Conservation (phyloP, 768 basidiomycete genomes). For the Multifurca ochricompacta region DNA sequence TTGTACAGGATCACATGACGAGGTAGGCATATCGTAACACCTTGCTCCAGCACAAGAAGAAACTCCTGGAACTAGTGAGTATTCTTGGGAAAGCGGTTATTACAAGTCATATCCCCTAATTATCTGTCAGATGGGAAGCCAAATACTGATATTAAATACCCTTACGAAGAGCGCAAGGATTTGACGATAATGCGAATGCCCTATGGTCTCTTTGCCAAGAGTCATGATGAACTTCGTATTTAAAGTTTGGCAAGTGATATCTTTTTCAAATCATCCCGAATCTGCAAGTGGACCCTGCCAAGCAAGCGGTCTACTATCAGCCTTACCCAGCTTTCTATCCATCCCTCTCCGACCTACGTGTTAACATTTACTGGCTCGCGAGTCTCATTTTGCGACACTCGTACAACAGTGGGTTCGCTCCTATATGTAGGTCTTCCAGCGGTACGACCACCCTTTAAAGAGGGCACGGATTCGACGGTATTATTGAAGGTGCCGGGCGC, state of each 20-base stretch:
- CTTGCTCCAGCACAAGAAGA: background rate
- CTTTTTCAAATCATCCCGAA: background rate
- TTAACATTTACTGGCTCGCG: conserved; percentile 37
- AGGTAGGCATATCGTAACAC: too few species aligned
- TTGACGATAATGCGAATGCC: background rate
- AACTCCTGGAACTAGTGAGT: background rate
- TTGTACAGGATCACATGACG: too few species aligned
- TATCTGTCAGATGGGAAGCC: background rate
- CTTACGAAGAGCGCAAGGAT: background rate
- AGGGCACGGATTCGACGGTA: conserved; percentile 37
- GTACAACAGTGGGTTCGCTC: conserved; percentile 43
- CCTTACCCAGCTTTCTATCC: conserved; percentile 11
- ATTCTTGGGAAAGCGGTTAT: background rate
- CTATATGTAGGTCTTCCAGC: conserved; percentile 27
- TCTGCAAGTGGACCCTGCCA: background rate
- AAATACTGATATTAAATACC: background rate
- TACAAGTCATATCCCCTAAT: too few species aligned
- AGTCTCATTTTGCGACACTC: conserved; percentile 33
- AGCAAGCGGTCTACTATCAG: background rate
- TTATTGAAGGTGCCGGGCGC: conserved; percentile 32
- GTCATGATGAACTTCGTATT: background rate
- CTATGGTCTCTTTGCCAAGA: conserved; percentile 1
- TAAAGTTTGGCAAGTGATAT: background rate
- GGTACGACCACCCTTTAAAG: conserved; percentile 24
- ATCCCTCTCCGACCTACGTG: conserved; percentile 30